Evolutionary conservation across 2,329 filamentous ascomycete species (phyloP).

Genomic region (Curvularia lunata): DNA sequence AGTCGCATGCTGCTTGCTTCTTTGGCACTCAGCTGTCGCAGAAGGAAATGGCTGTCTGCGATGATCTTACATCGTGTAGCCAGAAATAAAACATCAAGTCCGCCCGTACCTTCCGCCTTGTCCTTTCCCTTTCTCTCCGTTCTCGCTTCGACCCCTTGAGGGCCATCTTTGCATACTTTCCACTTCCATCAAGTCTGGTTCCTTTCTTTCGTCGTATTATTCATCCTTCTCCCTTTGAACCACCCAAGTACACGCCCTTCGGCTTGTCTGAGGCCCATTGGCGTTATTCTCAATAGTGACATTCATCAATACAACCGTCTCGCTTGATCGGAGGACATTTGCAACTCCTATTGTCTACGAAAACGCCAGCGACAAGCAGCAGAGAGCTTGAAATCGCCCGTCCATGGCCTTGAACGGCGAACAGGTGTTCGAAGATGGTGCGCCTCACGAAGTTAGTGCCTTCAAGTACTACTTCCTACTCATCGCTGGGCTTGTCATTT

Average conservation of each 20-base stretch:
- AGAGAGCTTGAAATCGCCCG: background rate
- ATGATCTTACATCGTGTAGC: background rate
- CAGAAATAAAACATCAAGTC: background rate
- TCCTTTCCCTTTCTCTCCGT: background rate
- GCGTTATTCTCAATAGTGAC: background rate
- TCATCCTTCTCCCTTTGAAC: background rate
- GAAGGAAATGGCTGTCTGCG: background rate
- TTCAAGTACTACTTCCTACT: conserved; percentile 63
- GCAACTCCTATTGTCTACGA: background rate
- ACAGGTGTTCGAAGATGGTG: background rate
- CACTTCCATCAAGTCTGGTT: background rate
- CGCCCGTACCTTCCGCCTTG: background rate
- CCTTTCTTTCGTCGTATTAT: background rate
- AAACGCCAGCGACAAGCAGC: background rate
- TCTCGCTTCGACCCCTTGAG: background rate
- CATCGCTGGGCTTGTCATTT: conserved; percentile 58
- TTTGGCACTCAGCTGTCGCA: conserved; percentile 2
- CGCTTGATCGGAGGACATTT: background rate
- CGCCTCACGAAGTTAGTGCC: conserved; percentile 16
- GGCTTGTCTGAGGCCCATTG: background rate
- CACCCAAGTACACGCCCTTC: background rate
- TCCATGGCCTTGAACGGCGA: background rate
- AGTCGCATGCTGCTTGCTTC: conserved; percentile 5
- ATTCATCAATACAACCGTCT: background rate
- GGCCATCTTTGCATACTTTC: background rate